phyloP scores from a whole-genome alignment of 768 basidiomycete genomes.

The Saitozyma sp. region DNA sequence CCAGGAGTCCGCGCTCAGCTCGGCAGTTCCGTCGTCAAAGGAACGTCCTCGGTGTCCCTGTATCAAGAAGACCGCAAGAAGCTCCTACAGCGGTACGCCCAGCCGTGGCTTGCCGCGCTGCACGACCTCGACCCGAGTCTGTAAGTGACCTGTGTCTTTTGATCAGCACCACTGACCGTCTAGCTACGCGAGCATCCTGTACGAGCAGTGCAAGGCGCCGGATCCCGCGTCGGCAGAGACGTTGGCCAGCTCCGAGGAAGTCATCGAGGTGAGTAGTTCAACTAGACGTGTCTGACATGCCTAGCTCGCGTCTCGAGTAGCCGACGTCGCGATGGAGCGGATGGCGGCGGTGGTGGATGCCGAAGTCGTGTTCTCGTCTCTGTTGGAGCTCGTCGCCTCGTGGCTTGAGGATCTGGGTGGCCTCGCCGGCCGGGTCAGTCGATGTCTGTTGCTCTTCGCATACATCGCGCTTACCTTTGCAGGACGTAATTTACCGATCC shows the following conservation, averaged over 20 bases:
- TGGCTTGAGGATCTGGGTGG: constrained; percentile 44
- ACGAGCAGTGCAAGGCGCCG: constrained; percentile 33
- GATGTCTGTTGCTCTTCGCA: neutral
- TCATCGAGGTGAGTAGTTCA: no score
- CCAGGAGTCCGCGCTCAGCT: constrained; percentile 64
- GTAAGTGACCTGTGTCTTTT: constrained; percentile 6
- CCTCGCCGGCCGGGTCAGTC: constrained; percentile 15
- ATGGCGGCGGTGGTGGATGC: constrained; percentile 26
- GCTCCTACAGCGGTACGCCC: constrained; percentile 62
- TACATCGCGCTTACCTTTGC: neutral
- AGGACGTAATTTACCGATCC: constrained; percentile 30
- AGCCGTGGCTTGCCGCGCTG: constrained; percentile 69
- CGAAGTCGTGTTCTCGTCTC: constrained; percentile 22
- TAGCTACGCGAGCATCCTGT: constrained; percentile 22
- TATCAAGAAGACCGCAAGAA: constrained; percentile 65
- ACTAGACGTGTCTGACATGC: no score
- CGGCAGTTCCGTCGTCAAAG: neutral
- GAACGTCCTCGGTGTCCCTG: constrained; percentile 59
- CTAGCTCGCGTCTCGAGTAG: constrained; percentile 3
- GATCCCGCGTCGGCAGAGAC: no score
- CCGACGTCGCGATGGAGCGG: constrained; percentile 31
- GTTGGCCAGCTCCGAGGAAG: no score
- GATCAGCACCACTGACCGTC: no score
- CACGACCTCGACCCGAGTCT: constrained; percentile 62
- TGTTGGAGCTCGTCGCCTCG: constrained; percentile 27